A percentile compares a stretch with the other conserved stretches of the same genome.
Evolutionary conservation across 805 yeast genomes (phyloP).

Genomic region (Candida tammaniensis): DNA sequence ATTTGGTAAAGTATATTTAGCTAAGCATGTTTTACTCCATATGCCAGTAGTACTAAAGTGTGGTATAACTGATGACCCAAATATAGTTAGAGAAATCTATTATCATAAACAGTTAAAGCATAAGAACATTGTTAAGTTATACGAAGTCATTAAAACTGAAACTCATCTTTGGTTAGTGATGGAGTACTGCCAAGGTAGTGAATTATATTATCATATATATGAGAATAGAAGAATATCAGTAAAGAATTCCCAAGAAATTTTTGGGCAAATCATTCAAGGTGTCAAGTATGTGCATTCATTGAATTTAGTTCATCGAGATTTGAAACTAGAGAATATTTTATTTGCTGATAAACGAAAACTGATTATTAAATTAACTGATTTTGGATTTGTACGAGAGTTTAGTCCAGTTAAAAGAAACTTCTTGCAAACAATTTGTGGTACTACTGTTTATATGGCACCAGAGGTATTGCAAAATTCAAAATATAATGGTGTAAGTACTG

Average conservation of each 20-base stretch:
- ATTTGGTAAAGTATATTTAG: conserved; percentile 88
- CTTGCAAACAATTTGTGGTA: conserved; percentile 87
- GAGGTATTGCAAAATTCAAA: conserved; percentile 69
- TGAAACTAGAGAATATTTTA: conserved; percentile 77
- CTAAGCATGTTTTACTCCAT: conserved; percentile 70
- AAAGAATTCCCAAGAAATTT: conserved; percentile 50
- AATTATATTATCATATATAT: conserved; percentile 65
- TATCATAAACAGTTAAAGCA: conserved; percentile 83
- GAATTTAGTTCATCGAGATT: conserved; percentile 80
- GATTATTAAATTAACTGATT: conserved; percentile 79
- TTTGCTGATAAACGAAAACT: conserved; percentile 50
- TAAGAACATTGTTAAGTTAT: conserved; percentile 77
- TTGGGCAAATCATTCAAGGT: conserved; percentile 65
- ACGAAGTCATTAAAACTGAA: conserved; percentile 83
- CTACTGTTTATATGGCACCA: conserved; percentile 96
- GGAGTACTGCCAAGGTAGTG: conserved; percentile 86
- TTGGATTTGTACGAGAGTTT: conserved; percentile 87
- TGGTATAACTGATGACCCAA: conserved; percentile 74
- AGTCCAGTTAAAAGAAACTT: conserved; percentile 43
- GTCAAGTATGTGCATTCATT: conserved; percentile 72
- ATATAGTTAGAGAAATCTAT: conserved; percentile 84
- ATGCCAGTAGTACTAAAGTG: conserved; percentile 80
- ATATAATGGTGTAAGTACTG: conserved; percentile 78
- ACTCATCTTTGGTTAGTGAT: conserved; percentile 79
- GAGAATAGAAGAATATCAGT: conserved; percentile 48